phyloP scores from a whole-genome alignment of 2,329 filamentous ascomycete species.

The Fusarium beomiforme region DNA sequence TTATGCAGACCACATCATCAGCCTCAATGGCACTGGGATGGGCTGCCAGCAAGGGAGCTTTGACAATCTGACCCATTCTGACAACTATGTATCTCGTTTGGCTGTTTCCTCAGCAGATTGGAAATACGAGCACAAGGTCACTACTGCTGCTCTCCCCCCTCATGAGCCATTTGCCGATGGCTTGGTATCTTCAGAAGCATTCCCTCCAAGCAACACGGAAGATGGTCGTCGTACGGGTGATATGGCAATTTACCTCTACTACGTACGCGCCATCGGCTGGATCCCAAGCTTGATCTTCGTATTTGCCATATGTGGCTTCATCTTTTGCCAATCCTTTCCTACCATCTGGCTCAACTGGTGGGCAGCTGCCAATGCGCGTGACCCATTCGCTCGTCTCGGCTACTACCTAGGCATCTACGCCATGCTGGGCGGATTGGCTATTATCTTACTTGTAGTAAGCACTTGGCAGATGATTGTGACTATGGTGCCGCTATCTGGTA shows the following conservation, averaged over 20 bases:
- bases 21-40: conserved; percentile 6
- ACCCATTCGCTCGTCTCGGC: conserved; percentile 26
- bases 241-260: conserved; percentile 39
- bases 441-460: conserved; percentile 29
- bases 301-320: conserved; percentile 38
- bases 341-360: conserved; percentile 44
- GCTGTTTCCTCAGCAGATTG: background rate
- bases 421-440: conserved; percentile 27
- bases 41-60: conserved; percentile 20
- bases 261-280: conserved; percentile 43
- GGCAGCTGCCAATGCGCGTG: conserved; percentile 33
- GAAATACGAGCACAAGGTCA: background rate
- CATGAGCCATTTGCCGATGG: background rate
- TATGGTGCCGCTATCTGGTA: conserved; percentile 39
- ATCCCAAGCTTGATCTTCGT: conserved; percentile 32
- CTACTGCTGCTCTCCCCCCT: background rate
- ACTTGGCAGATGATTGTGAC: conserved; percentile 43
- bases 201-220: background rate
- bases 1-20: conserved; percentile 27
- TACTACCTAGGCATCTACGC: conserved; percentile 41
- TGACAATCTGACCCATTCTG: conserved; percentile 1
- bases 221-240: conserved; percentile 33
- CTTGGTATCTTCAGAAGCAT: background rate
- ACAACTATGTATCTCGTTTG: conserved; percentile 25
- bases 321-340: conserved; percentile 42